Evolutionary conservation across 345 rosid genomes (phyloP), one percentile per base, ranked within the genome.

Genomic region (Punica granatum): DNA sequence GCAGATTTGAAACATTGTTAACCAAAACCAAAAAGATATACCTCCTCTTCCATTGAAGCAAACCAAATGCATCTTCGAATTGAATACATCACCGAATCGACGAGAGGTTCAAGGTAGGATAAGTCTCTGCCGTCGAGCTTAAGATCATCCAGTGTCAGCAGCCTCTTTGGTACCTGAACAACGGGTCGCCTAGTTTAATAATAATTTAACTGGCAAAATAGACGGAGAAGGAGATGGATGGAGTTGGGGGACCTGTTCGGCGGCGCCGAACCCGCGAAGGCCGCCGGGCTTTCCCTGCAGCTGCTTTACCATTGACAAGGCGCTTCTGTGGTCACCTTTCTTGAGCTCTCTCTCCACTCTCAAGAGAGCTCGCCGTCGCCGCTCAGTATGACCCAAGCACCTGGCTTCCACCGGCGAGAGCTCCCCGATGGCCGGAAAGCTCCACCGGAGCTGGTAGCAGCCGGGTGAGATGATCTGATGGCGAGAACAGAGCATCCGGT

Each of bases 181-280:
- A 31, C 11, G 18, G 33, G 26, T 15, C 32, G 25, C 39, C 12
- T 1, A 15, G 0, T 7, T 19, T 31, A 37, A 4, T 2, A 12
- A 46, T 23, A 58, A 34, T 39, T 16, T 33, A 54, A 18, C 21
- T 28, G 13, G 56, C 51, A 51, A 31, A 21, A 21, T 4, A 68
- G 42, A 58, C 67, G 60, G 39, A 31, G 31, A 28, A 23, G 21
- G 44, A 33, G 43, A 34, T 25, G 28, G 15, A 68, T 34, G 16
- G 64, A 54, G 64, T 34, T 48, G 12, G 56, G 67, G 25, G 39
- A 83, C 88, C 84, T 73, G 79, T 68, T 79, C 77, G 44, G 76
- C 79, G 34, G 86, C 66, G 69, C 84, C 89, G 60, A 85, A 84
- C 71, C 81, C 75, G 39, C 82, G 73, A 42, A 85, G 78, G 64